phyloP scores from a whole-genome alignment of 495 filamentous ascomycete species.

The Penicillium ucsense region DNA sequence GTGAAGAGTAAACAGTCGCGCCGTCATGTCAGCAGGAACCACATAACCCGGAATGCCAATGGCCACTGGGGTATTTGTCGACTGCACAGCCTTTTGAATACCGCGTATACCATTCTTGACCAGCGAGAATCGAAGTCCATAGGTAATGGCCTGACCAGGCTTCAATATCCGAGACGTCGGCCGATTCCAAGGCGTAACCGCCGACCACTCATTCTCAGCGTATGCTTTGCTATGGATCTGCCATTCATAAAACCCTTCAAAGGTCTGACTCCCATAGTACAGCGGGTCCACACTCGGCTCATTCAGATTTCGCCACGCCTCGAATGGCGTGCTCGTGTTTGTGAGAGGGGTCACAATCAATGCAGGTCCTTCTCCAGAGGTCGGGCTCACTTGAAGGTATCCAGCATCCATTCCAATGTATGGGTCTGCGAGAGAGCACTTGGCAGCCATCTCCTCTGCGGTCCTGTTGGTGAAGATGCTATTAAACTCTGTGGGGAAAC shows the following conservation, averaged over 20 bases:
- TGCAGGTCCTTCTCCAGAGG: slow-evolving; percentile 33
- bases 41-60: slow-evolving; percentile 41
- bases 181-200: slow-evolving; percentile 35
- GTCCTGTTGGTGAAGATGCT: slow-evolving; percentile 44
- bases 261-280: slow-evolving; percentile 39
- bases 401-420: slow-evolving; percentile 44
- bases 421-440: slow-evolving; percentile 39
- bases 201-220: slow-evolving; percentile 40
- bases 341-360: slow-evolving; percentile 40
- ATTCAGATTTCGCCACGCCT: slow-evolving; percentile 39
- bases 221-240: slow-evolving; percentile 37
- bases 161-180: slow-evolving; percentile 31
- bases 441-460: slow-evolving; percentile 26
- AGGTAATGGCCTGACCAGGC: slow-evolving; percentile 28
- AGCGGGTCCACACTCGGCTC: slow-evolving; percentile 18
- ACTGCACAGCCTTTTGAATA: slow-evolving; percentile 28
- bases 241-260: slow-evolving; percentile 46
- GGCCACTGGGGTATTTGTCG: slow-evolving; percentile 30
- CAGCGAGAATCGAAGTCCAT: slow-evolving; percentile 38
- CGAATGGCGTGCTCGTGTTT: slow-evolving; percentile 29
- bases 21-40: slow-evolving; percentile 30
- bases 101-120: slow-evolving; percentile 24
- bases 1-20: slow-evolving; percentile 28
- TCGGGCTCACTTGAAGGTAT: slow-evolving; percentile 35
- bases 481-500: slow-evolving; percentile 45